Evolutionary conservation across 2,329 filamentous ascomycete species (phyloP), one percentile per base, ranked within the genome.

Genomic region (Cladosporium phlei): DNA sequence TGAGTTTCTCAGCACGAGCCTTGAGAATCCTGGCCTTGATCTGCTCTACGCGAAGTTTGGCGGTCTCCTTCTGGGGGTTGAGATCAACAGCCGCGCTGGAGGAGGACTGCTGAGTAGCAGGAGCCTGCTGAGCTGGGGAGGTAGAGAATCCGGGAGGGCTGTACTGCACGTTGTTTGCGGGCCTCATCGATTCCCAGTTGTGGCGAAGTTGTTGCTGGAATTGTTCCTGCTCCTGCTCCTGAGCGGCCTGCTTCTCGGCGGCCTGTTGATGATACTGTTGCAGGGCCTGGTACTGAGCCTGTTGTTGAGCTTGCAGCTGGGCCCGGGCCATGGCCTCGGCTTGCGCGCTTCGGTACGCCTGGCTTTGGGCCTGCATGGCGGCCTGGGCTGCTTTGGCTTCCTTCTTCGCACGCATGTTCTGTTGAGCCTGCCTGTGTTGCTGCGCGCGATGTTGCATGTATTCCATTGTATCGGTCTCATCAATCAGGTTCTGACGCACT

Each of bases 261-360:
- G 24, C 14, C 20, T 44, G 49, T 27, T 51, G 46, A 32, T 46
- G 14, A 8, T 22, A 22, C 35, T 38, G 35, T 5, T 38, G 35
- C 10, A 22, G 19, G 12, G 37, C 37, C 30, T 33, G 30, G 16
- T 33, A 16, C 20, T 33, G 30, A 3, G 17, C 30, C 16, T 33
- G 16, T 11, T 30, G 17, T 40, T 50, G 49, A 14, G 46, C 32
- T 47, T 62, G 58, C 32, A 63, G 63, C 22, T 61, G 59, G 22
- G 59, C 57, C 38, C 63, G 59, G 33, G 55, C 51, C 48, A 63
- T 60, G 12, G 60, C 62, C 54, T 66, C n/a, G n/a, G n/a, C n/a
- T n/a, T n/a, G n/a, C n/a, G n/a, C n/a, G n/a, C n/a, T n/a, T n/a
- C n/a, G n/a, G n/a, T n/a, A n/a, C n/a, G n/a, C n/a, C n/a, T n/a